phyloP scores from a whole-genome alignment of 1,284 basidiomycete genomes.

The Sparassis latifolia region DNA sequence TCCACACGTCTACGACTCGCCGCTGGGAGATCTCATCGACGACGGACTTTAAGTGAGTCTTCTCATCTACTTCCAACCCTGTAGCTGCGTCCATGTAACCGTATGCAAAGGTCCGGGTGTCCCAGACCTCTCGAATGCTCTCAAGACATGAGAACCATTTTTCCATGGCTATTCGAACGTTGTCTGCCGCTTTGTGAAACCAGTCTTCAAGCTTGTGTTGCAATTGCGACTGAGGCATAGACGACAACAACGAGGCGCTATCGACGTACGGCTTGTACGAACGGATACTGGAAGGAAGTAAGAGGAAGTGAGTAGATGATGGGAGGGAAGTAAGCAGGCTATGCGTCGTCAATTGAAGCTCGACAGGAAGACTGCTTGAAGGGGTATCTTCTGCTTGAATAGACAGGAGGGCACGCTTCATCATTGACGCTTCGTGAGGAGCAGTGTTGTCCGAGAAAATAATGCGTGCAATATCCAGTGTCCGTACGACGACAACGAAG shows the following conservation, averaged over 20 bases:
- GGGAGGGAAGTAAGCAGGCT: slow-evolving; percentile 56
- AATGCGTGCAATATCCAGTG: slow-evolving; percentile 44
- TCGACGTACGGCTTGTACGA: slow-evolving; percentile 74
- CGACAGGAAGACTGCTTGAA: slow-evolving; percentile 35
- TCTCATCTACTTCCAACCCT: slow-evolving; percentile 40
- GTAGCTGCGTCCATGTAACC: slow-evolving; percentile 38
- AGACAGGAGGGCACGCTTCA: slow-evolving; percentile 45
- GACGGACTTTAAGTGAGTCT: slow-evolving; percentile 29
- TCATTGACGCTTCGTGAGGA: slow-evolving; percentile 36
- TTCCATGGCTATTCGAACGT: slow-evolving; percentile 37
- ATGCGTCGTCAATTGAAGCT: slow-evolving; percentile 58
- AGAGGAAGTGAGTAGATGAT: slow-evolving; percentile 63
- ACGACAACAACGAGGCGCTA: slow-evolving; percentile 46
- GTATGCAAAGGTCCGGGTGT: slow-evolving; percentile 42
- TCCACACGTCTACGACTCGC: slow-evolving; percentile 56
- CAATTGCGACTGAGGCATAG: slow-evolving; percentile 37
- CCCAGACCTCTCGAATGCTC: slow-evolving; percentile 61
- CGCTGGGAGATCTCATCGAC: slow-evolving; percentile 46
- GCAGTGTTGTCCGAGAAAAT: slow-evolving; percentile 39
- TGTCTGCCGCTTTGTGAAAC: slow-evolving; percentile 48
- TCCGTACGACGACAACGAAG: slow-evolving; percentile 50
- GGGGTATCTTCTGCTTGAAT: slow-evolving; percentile 43
- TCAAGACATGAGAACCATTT: slow-evolving; percentile 54
- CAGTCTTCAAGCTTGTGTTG: slow-evolving; percentile 46
- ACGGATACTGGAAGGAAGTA: slow-evolving; percentile 56